Percentiles rank a stretch among this genome's conserved stretches.
phyloP scores from a whole-genome alignment of 2,329 filamentous ascomycete genomes.

The Aspergillus versicolor region DNA sequence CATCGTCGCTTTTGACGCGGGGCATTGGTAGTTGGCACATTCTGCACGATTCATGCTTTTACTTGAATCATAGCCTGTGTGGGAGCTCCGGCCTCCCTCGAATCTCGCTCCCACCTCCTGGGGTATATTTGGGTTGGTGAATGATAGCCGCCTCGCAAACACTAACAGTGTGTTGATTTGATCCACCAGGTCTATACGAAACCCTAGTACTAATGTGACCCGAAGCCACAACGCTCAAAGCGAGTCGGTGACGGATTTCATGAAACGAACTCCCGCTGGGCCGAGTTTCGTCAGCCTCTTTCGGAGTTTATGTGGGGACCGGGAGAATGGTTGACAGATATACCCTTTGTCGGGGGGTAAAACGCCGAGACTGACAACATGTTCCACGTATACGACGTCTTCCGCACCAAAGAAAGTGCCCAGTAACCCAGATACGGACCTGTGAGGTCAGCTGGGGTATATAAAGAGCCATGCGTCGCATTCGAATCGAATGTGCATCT shows the following conservation, averaged over 20 bases:
- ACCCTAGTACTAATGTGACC: neutral
- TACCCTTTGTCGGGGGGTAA: conserved; percentile 1
- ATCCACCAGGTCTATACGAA: neutral
- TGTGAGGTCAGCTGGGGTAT: neutral
- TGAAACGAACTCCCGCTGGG: conserved; percentile 3
- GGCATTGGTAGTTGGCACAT: neutral
- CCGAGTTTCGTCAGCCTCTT: neutral
- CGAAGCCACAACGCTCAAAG: neutral
- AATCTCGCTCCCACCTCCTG: neutral
- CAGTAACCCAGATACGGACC: neutral
- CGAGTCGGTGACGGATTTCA: neutral
- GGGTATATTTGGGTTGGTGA: neutral
- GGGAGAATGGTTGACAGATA: neutral
- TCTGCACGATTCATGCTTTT: neutral
- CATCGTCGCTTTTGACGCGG: conserved; percentile 1
- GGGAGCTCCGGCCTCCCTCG: neutral
- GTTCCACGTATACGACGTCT: conserved; percentile 8
- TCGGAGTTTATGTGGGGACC: conserved; percentile 2
- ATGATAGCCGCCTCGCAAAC: neutral
- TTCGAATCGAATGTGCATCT: neutral
- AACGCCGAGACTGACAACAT: conserved; percentile 2
- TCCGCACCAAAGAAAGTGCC: neutral
- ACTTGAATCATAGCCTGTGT: neutral
- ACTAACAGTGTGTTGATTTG: neutral
- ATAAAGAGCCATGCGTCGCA: neutral